A percentile compares a stretch with the other conserved stretches of the same genome.
These are phyloP conservation scores for Neoscytalidium dimidiatum DNA, from an alignment of 2,329 filamentous ascomycete genomes.

Conservation along the genomic window DNA sequence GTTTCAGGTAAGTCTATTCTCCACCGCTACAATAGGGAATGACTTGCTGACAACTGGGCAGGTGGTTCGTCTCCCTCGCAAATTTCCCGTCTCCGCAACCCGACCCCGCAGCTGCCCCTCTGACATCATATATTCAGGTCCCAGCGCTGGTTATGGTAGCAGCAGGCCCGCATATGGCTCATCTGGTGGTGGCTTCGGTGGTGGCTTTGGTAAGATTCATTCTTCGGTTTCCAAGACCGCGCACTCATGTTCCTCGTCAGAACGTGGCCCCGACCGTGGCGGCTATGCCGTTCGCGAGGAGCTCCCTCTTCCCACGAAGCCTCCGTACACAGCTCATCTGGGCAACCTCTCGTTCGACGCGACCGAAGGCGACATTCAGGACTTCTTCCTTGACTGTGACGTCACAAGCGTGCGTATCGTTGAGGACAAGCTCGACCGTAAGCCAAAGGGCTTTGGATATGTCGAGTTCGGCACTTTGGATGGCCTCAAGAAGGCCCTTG, in stretches of 20 bases:
- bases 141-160: conserved; percentile 49
- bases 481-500: conserved; percentile 86
- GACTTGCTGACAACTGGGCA: conserved; percentile 4
- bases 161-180: conserved; percentile 50
- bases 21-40: background rate
- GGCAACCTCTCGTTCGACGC: conserved; percentile 97
- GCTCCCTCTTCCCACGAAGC: conserved; percentile 84
- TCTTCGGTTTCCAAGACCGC: conserved; percentile 18
- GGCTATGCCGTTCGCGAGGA: conserved; percentile 68
- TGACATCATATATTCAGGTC: conserved; percentile 33
- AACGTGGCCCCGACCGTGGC: conserved; percentile 27
- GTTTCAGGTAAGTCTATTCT: conserved; percentile 64
- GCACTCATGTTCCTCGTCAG: conserved; percentile 18
- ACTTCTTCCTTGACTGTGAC: conserved; percentile 83
- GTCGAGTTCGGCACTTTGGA: conserved; percentile 89
- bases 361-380: conserved; percentile 76
- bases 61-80: conserved; percentile 14
- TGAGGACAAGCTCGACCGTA: conserved; percentile 89
- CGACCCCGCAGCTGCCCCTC: conserved; percentile 18
- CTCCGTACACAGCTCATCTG: conserved; percentile 92
- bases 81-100: conserved; percentile 9
- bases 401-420: conserved; percentile 93
- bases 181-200: conserved; percentile 38
- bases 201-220: conserved; percentile 17
- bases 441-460: conserved; percentile 97